These are phyloP conservation scores for Penicillium sp. DNA, from an alignment of 2,329 filamentous ascomycete genomes.

Conservation along the genomic window DNA sequence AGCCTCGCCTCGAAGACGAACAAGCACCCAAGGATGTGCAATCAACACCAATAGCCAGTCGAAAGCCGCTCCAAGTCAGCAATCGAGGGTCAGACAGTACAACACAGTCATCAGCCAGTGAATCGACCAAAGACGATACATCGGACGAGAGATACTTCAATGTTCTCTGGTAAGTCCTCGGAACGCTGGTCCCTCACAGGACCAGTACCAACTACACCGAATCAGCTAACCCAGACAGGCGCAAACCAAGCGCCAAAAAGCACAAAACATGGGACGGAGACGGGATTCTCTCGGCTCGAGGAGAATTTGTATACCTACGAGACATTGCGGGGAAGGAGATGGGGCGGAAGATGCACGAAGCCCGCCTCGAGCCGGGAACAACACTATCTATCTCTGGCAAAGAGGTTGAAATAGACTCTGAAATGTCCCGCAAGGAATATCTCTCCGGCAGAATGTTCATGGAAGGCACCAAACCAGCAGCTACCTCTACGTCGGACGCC, in stretches of 20 bases:
- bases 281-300: conserved; percentile 58
- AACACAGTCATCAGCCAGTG: conserved; percentile 1
- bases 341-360: conserved; percentile 56
- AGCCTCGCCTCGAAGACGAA: conserved; percentile 31
- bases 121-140: conserved; percentile 4
- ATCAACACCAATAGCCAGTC: conserved; percentile 10
- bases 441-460: conserved; percentile 37
- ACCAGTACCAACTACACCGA: neutral
- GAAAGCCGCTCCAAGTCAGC: conserved; percentile 36
- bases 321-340: conserved; percentile 63
- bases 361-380: conserved; percentile 59
- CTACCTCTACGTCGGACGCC: conserved; percentile 8
- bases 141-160: conserved; percentile 44
- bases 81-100: conserved; percentile 19
- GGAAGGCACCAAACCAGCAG: conserved; percentile 21
- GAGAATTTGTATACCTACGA: conserved; percentile 59
- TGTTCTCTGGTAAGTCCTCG: conserved; percentile 44
- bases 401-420: conserved; percentile 65
- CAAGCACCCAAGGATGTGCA: conserved; percentile 6
- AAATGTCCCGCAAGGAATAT: conserved; percentile 60
- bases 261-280: conserved; percentile 77
- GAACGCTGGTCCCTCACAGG: neutral
- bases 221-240: conserved; percentile 44
- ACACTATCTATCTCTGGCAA: conserved; percentile 63
- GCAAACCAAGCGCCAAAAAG: conserved; percentile 68